These are phyloP conservation scores for Ananas comosus DNA, from an alignment of 176 grass and related monocot species.

Conservation along the genomic window DNA sequence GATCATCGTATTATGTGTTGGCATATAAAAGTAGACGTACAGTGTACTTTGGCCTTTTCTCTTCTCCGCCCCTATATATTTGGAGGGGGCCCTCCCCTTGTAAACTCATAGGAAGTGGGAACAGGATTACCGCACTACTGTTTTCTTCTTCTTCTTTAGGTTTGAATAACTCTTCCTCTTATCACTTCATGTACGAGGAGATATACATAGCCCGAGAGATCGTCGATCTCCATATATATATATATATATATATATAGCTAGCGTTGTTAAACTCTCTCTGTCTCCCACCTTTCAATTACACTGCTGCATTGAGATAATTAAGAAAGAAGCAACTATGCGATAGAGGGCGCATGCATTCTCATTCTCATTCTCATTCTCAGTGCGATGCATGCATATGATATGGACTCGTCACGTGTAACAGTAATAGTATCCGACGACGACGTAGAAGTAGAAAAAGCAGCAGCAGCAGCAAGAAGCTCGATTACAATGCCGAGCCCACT, in stretches of 20 bases:
- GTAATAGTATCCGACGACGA: conserved; percentile 19
- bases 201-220: no score
- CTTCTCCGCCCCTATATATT: conserved; percentile 53
- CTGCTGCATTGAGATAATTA: no score
- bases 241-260: no score
- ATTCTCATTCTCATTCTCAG: conserved; percentile 23
- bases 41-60: conserved; percentile 31
- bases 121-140: conserved; percentile 25
- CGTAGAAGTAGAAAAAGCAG: neutral
- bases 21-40: conserved; percentile 32
- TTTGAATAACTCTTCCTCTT: neutral
- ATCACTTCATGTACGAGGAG: no score
- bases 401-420: conserved; percentile 1
- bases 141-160: conserved; percentile 9
- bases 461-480: neutral
- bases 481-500: no score
- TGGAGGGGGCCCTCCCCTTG: conserved; percentile 22
- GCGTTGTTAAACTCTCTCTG: no score
- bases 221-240: no score
- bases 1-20: conserved; percentile 1
- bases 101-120: conserved; percentile 21
- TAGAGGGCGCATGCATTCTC: conserved; percentile 13
- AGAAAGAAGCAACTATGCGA: no score
- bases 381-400: conserved; percentile 34
- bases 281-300: no score